Evolutionary conservation across 1,284 basidiomycete species (phyloP).

Genomic region (Hypsizygus ulmarius): DNA sequence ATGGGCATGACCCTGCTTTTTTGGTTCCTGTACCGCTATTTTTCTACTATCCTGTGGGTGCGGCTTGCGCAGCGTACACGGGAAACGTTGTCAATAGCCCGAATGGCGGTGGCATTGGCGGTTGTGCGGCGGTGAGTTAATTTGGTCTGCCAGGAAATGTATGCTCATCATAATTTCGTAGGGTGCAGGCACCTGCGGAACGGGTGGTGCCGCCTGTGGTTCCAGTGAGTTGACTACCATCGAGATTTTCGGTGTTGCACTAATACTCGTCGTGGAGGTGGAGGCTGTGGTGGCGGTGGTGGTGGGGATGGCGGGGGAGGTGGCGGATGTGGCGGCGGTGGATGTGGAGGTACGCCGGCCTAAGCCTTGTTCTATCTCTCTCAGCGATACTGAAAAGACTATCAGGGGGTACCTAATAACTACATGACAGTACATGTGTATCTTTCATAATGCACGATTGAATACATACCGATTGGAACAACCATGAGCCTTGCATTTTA

Average conservation of each 20-base stretch:
- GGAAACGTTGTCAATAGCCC: conserved; percentile 15
- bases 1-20: conserved; percentile 28
- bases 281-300: conserved; percentile 15
- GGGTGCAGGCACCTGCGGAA: conserved; percentile 18
- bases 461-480: too few species aligned
- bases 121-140: conserved; percentile 20
- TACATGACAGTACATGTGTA: too few species aligned
- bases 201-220: conserved; percentile 16
- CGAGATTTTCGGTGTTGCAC: conserved; percentile 5
- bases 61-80: conserved; percentile 19
- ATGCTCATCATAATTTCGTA: background rate
- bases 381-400: too few species aligned
- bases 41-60: conserved; percentile 8
- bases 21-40: conserved; percentile 34
- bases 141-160: background rate
- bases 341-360: too few species aligned
- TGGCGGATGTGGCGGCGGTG: too few species aligned
- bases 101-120: conserved; percentile 9
- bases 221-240: background rate
- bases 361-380: too few species aligned
- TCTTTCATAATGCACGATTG: too few species aligned
- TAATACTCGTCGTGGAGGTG: conserved; percentile 8
- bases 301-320: conserved; percentile 4
- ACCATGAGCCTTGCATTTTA: too few species aligned
- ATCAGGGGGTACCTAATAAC: too few species aligned